phyloP scores from a whole-genome alignment of 345 rosid species.

The Linum usitatissimum region DNA sequence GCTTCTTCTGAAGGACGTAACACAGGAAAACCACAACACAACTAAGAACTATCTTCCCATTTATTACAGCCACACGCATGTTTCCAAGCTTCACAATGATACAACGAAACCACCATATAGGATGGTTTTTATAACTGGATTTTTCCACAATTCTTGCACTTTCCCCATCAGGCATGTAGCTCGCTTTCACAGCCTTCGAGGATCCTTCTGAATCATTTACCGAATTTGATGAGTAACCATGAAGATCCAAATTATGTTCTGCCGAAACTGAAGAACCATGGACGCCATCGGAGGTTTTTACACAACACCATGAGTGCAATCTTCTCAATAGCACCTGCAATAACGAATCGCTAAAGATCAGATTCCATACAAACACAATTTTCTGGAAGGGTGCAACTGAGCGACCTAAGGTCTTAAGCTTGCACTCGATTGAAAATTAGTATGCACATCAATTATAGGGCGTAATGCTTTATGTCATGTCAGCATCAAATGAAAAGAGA shows the following conservation, averaged over 20 bases:
- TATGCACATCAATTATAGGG: not conserved
- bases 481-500: not conserved
- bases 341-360: conserved; percentile 1
- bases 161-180: conserved; percentile 15
- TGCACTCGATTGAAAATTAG: not conserved
- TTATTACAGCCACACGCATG: conserved; percentile 30
- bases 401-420: no score
- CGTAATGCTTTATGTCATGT: not conserved
- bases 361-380: no score
- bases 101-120: conserved; percentile 47
- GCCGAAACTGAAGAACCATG: conserved; percentile 11
- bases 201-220: conserved; percentile 24
- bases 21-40: conserved; percentile 38
- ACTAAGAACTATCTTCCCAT: conserved; percentile 47
- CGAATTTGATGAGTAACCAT: no score
- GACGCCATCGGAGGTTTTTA: conserved; percentile 25
- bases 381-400: no score
- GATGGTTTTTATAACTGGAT: conserved; percentile 21
- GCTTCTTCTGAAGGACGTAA: conserved; percentile 41
- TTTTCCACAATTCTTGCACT: conserved; percentile 27
- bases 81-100: conserved; percentile 49
- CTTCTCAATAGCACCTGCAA: conserved; percentile 63
- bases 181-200: conserved; percentile 12
- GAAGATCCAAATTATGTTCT: conserved; percentile 17
- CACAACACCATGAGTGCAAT: conserved; percentile 45